Base-by-base conservation (phyloP, 2,329 filamentous ascomycete species). In the Epichloe uncinata region DNA sequence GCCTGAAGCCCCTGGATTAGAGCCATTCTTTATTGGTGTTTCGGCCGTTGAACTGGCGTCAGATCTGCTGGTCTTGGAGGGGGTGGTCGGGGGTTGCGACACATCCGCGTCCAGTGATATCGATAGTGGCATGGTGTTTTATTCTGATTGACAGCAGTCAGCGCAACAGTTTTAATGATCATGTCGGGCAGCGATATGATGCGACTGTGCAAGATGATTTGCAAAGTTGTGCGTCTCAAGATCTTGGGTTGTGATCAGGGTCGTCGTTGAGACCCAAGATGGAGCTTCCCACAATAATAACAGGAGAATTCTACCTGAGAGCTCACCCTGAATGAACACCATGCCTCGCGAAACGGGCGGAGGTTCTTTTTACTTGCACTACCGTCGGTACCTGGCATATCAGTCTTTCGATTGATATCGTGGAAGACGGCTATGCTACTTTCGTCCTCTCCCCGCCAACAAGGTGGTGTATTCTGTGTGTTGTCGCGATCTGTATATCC, bases 41-140 rank as follows among this genome's bases (percentile, higher is more conserved):
- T 54, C 26, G 13, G 41, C 16, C 11, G 20, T 51, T 8, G 42
- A 40, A 41, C 40, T 49, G 42, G 38, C 40, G 35, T 47, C 42
- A 42, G 43, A 38, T n/a, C 45, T 51, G 38, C 41, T 47, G 42
- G 40, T 41, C 41, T 50, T 46, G 36, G 47, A 42, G 13, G 57
- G 45, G 2, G 52, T 51, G 26, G 52, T 42, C 33, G 50, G 50
- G 34, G 34, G 48, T 49, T 46, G 46, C 45, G 53, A 55, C 51
- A 48, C 49, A 49, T 54, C 45, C 48, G 58, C 55, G 51, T 54
- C 54, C 44, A 51, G 42, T 38, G 48, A 48, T 53, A 26, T 54
- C 51, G 56, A 50, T 40, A 49, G 47, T 45, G 58, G 56, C 58
- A 60, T 60, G 50, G 51, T 56, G 52, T 50, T 35, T 54, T 47